Evolutionary conservation across 164 flowering plant genomes (phyloP).

Genomic region (Malania oleifera): DNA sequence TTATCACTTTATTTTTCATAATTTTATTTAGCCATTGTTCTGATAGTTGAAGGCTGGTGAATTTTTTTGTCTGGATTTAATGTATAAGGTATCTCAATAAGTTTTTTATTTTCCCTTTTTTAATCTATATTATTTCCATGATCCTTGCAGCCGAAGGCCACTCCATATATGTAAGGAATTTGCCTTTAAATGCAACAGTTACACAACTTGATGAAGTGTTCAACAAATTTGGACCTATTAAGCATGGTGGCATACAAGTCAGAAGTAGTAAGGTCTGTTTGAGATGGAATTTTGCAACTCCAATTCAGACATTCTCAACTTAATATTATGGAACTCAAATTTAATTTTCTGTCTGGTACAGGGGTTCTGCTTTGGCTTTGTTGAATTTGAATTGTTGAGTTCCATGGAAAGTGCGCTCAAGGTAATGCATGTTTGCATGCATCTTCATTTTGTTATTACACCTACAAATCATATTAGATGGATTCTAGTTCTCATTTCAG

Average conservation of each 20-base stretch:
- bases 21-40: too few species aligned
- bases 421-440: too few species aligned
- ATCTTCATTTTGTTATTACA: too few species aligned
- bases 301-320: neutral
- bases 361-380: slow-evolving; percentile 92
- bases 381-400: slow-evolving; percentile 61
- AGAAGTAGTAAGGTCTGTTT: slow-evolving; percentile 74
- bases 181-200: slow-evolving; percentile 45
- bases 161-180: slow-evolving; percentile 60
- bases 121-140: too few species aligned
- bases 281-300: neutral
- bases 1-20: too few species aligned
- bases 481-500: too few species aligned
- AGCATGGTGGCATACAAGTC: slow-evolving; percentile 83
- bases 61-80: too few species aligned
- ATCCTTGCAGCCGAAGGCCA: slow-evolving; percentile 52
- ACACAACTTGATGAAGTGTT: slow-evolving; percentile 60
- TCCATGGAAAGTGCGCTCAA: slow-evolving; percentile 72
- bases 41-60: too few species aligned
- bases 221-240: slow-evolving; percentile 79
- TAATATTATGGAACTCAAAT: neutral
- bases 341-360: slow-evolving; percentile 26
- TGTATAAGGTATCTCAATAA: too few species aligned
- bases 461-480: too few species aligned
- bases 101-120: too few species aligned